Base-by-base conservation (phyloP, 78 protist species). In the Bodo saltans region DNA sequence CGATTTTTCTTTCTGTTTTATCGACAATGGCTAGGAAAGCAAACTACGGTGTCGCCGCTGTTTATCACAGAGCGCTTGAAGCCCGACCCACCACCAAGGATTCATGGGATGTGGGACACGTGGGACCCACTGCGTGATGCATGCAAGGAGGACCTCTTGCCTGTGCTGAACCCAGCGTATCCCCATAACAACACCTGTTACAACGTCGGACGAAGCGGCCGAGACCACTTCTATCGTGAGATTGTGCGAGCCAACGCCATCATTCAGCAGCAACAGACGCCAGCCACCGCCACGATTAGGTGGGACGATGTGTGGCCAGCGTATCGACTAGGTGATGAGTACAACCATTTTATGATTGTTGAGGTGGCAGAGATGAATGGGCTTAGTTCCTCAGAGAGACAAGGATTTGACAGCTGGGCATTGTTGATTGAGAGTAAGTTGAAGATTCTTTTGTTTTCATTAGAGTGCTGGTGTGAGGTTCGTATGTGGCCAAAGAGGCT, bases 131-230 rank as follows among this genome's bases (percentile, higher is more conserved):
- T 17, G n/a, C 60, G 60, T 29, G n/a, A n/a, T n/a, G n/a, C n/a
- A n/a, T 89, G 84, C 68, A 0, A 42, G 0, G 67, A 42, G 35
- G 91, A 94, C 83, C 74, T 91, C 81, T 93, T 97, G 98, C 97
- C 97, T 38, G 84, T 97, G 74, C 78, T 97, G 67, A 97, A 98
- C 37, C 99, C 99, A 30, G 90, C 93, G 40, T 96, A 94, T 82
- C 99, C 99, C 33, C 52, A 91, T 27, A 92, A 96, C 96, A 97
- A 97, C 79, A 88, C 98, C 30, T 85, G 96, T 0, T 86, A 88
- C 87, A 94, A 92, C 82, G 95, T 94, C 35, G 68, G 90, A 23
- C 33, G 0, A 32, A 81, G 96, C 3, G 92, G 97, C 17, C 85
- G 93, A 0, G 84, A 93, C 33, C 72, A 92, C 21, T 25, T 87